These are phyloP conservation scores for Cercophora newfieldiana DNA, from an alignment of 495 filamentous ascomycete species.

Conservation along the genomic window DNA sequence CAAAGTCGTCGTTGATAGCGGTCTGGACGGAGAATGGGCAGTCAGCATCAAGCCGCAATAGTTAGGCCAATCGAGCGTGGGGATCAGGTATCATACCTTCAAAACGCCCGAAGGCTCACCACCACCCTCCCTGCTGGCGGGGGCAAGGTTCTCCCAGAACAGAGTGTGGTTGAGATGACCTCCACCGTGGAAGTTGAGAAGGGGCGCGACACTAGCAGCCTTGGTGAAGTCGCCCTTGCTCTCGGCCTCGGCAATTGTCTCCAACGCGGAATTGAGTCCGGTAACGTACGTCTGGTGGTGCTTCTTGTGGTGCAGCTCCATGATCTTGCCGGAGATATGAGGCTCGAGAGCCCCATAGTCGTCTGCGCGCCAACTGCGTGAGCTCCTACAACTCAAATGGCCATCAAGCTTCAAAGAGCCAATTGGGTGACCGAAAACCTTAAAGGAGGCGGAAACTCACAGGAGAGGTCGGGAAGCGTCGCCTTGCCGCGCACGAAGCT, in stretches of 20 bases:
- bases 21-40: conserved; percentile 33
- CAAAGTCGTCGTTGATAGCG: conserved; percentile 78
- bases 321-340: conserved; percentile 93
- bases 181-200: conserved; percentile 96
- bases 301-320: conserved; percentile 86
- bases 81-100: conserved; percentile 33
- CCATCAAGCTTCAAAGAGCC: neutral
- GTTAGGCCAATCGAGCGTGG: no score
- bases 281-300: conserved; percentile 82
- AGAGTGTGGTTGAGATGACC: conserved; percentile 93
- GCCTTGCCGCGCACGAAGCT: conserved; percentile 84
- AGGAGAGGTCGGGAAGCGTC: conserved; percentile 90
- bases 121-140: conserved; percentile 66
- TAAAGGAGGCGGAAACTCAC: conserved; percentile 53
- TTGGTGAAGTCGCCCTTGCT: conserved; percentile 59
- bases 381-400: neutral
- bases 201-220: conserved; percentile 77
- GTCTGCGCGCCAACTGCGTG: conserved; percentile 46
- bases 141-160: conserved; percentile 98
- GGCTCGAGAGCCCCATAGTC: conserved; percentile 94
- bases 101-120: conserved; percentile 65
- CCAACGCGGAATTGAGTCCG: conserved; percentile 63
- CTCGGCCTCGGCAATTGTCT: conserved; percentile 62
- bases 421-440: neutral
- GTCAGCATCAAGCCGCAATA: neutral